Evolutionary conservation across 2,329 filamentous ascomycete genomes (phyloP), one percentile per base, ranked within the genome.

Genomic region (Aspergillus flavus): DNA sequence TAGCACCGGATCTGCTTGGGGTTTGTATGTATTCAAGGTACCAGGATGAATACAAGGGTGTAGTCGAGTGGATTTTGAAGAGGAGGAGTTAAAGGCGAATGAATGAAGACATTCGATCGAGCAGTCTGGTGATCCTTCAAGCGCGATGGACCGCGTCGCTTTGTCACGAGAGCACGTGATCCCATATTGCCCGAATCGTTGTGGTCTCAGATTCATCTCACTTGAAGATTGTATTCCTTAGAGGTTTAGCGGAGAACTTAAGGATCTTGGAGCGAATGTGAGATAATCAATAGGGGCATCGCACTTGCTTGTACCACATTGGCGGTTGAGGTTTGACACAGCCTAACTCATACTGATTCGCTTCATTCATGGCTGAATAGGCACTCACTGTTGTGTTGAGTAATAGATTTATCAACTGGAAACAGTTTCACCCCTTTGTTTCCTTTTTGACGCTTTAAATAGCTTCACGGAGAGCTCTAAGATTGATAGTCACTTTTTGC

Each of bases 91-190:
- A 12, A 41, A 34, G 52, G 30, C 52, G 30, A 36, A 36, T 21
- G 30, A 7, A 54, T 54, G 28, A 54, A 54, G 32, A 39, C 16
- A 39, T 46, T n/a, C 45, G 26, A 36, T 58, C 30, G 28, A 52
- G 21, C n/a, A 28, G 28, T 9, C 16, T 45, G 21, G 16, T 28
- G 48, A 34, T 43, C 32, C 48, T 21, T 39, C 32, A n/a, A 52
- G 36, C 68, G 66, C 64, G 65, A 63, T 59, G 58, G 61, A 61
- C 46, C 69, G 69, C 68, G 66, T 66, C 60, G 46, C 43, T 26
- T 57, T 36, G 61, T 65, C 69, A 62, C 69, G 68, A 66, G 59
- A 66, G 34, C 69, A 71, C 68, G 69, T 71, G 69, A 69, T 61
- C 19, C 50, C 10, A 64, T 58, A 43, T 61, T 23, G n/a, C 39